Evolutionary conservation across 768 basidiomycete genomes (phyloP).

Genomic region (Cantharellus anzutake): DNA sequence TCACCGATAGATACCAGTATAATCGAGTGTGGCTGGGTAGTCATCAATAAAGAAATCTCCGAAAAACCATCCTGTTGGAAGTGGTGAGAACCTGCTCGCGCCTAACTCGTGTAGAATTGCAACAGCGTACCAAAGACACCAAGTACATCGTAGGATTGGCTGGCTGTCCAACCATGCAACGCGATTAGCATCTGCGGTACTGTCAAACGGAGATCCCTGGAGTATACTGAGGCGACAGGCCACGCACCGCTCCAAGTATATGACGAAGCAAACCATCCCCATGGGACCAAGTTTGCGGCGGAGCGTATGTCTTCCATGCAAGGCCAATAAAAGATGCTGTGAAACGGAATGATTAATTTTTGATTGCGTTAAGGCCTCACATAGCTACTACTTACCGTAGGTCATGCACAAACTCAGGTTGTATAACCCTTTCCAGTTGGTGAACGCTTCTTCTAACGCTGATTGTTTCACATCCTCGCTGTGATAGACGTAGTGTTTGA

Average conservation of each 20-base stretch:
- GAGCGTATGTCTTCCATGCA: constrained; percentile 76
- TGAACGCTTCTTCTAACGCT: constrained; percentile 84
- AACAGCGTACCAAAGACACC: constrained; percentile 62
- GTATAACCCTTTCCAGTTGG: constrained; percentile 87
- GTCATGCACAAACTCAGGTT: constrained; percentile 91
- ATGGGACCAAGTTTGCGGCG: constrained; percentile 70
- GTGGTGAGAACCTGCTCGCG: too few relatives aligned
- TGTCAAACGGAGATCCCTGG: neutral
- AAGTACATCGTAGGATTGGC: constrained; percentile 80
- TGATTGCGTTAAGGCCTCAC: neutral
- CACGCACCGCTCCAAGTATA: constrained; percentile 64
- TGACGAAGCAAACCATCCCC: constrained; percentile 77
- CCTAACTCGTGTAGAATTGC: too few relatives aligned
- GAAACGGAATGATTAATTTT: neutral
- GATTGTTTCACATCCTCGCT: constrained; percentile 44
- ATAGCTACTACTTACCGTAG: constrained; percentile 38
- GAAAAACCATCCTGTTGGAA: constrained; percentile 77
- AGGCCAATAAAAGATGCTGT: constrained; percentile 71
- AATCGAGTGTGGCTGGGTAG: constrained; percentile 75
- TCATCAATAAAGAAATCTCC: constrained; percentile 95
- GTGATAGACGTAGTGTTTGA: constrained; percentile 82
- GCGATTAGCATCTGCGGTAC: constrained; percentile 49
- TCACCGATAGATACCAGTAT: constrained; percentile 92
- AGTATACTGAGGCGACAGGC: neutral
- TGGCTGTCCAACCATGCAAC: constrained; percentile 80